phyloP scores from a whole-genome alignment of 1,139 yeast genomes.

The Ogataea hybrid region DNA sequence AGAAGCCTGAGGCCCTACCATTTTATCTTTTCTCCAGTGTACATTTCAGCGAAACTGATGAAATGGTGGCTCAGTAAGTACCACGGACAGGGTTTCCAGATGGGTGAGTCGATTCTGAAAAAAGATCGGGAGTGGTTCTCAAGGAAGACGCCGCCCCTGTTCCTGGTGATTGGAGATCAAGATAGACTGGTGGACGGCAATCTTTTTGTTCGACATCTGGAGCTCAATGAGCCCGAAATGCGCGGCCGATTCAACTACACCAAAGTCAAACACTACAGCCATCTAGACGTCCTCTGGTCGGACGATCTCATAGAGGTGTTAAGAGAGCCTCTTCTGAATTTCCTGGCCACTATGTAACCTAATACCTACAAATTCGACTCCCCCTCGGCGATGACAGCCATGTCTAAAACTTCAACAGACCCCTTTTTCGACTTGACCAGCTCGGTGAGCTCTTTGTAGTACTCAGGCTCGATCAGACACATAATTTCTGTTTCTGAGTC shows the following conservation, averaged over 20 bases:
- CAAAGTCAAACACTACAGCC: conserved; percentile 49
- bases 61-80: conserved; percentile 76
- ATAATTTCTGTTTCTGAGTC: conserved; percentile 56
- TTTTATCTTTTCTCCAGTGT: conserved; percentile 84
- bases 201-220: conserved; percentile 51
- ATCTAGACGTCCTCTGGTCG: conserved; percentile 58
- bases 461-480: conserved; percentile 86
- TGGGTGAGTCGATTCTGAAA: conserved; percentile 54
- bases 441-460: conserved; percentile 68
- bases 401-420: conserved; percentile 78
- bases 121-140: conserved; percentile 56
- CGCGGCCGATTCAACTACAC: conserved; percentile 40
- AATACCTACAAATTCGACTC: conserved; percentile 28
- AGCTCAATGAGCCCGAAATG: conserved; percentile 46
- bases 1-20: conserved; percentile 62
- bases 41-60: conserved; percentile 77
- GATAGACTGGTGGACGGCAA: conserved; percentile 71
- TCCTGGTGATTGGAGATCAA: conserved; percentile 57
- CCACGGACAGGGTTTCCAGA: conserved; percentile 43
- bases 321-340: conserved; percentile 37
- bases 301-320: conserved; percentile 39
- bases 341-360: conserved; percentile 16
- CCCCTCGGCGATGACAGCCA: conserved; percentile 77
- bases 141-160: conserved; percentile 47
- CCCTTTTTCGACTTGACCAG: conserved; percentile 58